These are phyloP conservation scores for Paxillus rubicundulus DNA, from an alignment of 768 basidiomycete genomes.

Conservation along the genomic window DNA sequence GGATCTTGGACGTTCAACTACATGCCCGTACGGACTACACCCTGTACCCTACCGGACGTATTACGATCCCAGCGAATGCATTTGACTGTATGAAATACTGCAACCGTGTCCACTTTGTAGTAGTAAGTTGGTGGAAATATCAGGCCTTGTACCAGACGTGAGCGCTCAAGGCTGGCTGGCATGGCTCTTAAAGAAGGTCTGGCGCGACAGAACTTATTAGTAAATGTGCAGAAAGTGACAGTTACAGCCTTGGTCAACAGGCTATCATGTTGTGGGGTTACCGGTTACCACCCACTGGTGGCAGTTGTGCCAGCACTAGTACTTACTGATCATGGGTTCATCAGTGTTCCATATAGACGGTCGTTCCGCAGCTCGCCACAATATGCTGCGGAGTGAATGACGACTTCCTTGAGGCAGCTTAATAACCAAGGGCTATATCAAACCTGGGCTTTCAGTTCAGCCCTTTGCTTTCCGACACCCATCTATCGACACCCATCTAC, in stretches of 20 bases:
- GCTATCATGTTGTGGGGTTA: no score
- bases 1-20: not conserved
- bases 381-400: constrained; percentile 9
- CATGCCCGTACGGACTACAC: not conserved
- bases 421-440: constrained; percentile 1
- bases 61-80: constrained; percentile 14
- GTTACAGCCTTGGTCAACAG: no score
- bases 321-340: no score
- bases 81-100: not conserved
- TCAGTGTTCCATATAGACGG: no score
- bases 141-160: no score
- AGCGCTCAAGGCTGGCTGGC: no score
- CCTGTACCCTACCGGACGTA: constrained; percentile 23
- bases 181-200: no score
- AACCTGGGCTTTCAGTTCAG: not conserved
- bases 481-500: not conserved
- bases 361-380: not conserved
- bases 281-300: no score
- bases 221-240: no score
- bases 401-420: not conserved
- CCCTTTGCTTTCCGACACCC: not conserved
- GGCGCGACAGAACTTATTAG: no score
- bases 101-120: not conserved
- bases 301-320: no score
- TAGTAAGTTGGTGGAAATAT: no score